Percentiles rank a stretch among this genome's conserved stretches.
Conservation (phyloP, 2,329 filamentous ascomycete genomes). For the Colletotrichum filicis region DNA sequence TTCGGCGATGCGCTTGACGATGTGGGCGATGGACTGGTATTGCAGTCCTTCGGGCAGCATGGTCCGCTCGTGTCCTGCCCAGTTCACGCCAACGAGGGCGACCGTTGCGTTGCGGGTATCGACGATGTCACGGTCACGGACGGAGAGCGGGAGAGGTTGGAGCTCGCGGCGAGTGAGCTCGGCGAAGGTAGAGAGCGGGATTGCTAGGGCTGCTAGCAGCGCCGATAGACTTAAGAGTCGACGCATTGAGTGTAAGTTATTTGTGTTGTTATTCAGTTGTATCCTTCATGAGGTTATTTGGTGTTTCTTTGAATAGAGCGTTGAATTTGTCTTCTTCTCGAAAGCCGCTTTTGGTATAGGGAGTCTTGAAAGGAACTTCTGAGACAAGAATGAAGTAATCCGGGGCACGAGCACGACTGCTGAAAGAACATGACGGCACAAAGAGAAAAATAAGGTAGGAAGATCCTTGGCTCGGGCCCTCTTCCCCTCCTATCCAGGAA, state of each 20-base stretch:
- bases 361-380: background rate
- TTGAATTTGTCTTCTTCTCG: background rate
- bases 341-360: background rate
- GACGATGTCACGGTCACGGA: conserved; percentile 50
- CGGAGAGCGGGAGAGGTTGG: conserved; percentile 11
- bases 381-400: conserved; percentile 4
- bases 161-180: background rate
- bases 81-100: conserved; percentile 61
- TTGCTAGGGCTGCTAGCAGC: conserved; percentile 29
- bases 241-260: background rate
- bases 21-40: conserved; percentile 59
- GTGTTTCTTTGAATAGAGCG: background rate
- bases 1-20: conserved; percentile 61
- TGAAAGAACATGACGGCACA: background rate
- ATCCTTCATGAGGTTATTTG: background rate
- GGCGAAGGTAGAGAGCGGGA: background rate
- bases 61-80: conserved; percentile 63
- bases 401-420: background rate
- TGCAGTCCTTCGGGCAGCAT: conserved; percentile 68
- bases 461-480: background rate
- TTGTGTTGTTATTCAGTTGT: background rate
- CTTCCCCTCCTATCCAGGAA: background rate
- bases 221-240: background rate
- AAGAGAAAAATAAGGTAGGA: background rate
- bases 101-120: conserved; percentile 58